Evolutionary conservation across 1,284 basidiomycete species (phyloP).

Genomic region (Laetiporus sulphureus): DNA sequence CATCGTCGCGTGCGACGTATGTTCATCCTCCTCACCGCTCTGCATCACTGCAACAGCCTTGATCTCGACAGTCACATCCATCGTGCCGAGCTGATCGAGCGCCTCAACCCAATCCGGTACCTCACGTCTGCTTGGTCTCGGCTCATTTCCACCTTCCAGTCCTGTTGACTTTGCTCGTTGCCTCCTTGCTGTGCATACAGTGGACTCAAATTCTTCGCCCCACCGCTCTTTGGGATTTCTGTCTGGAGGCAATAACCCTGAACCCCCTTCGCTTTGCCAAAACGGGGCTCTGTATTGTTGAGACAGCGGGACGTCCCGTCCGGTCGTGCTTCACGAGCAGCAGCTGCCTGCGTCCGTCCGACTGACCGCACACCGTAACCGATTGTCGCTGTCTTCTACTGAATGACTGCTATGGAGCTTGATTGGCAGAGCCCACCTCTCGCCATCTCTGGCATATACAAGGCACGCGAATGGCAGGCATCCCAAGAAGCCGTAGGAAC

Average conservation of each 20-base stretch:
- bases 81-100: not conserved
- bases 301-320: slow-evolving; percentile 15
- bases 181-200: not conserved
- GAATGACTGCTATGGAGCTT: slow-evolving; percentile 38
- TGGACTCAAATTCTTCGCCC: too few relatives aligned
- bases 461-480: slow-evolving; percentile 45
- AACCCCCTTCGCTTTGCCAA: slow-evolving; percentile 12
- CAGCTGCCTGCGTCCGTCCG: slow-evolving; percentile 6
- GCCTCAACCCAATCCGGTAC: slow-evolving; percentile 3
- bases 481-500: slow-evolving; percentile 23
- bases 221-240: not conserved
- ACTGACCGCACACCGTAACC: slow-evolving; percentile 7
- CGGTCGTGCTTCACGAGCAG: slow-evolving; percentile 13
- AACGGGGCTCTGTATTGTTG: slow-evolving; percentile 17
- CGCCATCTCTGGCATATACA: slow-evolving; percentile 29
- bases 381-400: not conserved
- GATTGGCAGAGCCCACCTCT: slow-evolving; percentile 42
- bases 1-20: too few relatives aligned
- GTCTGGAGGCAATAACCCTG: slow-evolving; percentile 9
- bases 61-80: not conserved
- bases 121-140: slow-evolving; percentile 1
- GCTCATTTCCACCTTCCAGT: not conserved
- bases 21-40: too few relatives aligned
- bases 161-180: not conserved
- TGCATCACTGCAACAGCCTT: too few relatives aligned